phyloP scores from a whole-genome alignment of 179 eudicot species.

The Beta macrorhiza region DNA sequence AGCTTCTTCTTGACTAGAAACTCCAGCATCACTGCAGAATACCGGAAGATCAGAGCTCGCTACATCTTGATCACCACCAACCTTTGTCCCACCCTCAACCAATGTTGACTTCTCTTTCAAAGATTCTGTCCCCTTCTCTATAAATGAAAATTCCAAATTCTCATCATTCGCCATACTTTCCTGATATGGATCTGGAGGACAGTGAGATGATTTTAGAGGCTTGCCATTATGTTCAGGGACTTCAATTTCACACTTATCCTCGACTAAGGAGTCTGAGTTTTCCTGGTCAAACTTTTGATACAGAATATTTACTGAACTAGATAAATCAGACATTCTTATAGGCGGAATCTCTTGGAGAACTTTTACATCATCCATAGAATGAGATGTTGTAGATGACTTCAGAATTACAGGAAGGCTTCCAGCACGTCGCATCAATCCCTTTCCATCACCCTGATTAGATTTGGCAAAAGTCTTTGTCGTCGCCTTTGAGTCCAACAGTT shows the following conservation, averaged over 20 bases:
- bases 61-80: slow-evolving; percentile 28
- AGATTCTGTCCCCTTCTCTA: slow-evolving; percentile 44
- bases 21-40: slow-evolving; percentile 14
- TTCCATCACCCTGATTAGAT: slow-evolving; percentile 36
- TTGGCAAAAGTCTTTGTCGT: slow-evolving; percentile 22
- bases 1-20: slow-evolving; percentile 20
- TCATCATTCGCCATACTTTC: slow-evolving; percentile 37
- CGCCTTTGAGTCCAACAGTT: slow-evolving; percentile 37
- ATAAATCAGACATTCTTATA: slow-evolving; percentile 46
- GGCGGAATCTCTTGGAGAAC: slow-evolving; percentile 86
- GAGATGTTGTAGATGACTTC: slow-evolving; percentile 40
- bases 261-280: slow-evolving; percentile 35
- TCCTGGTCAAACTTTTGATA: slow-evolving; percentile 76
- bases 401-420: slow-evolving; percentile 53
- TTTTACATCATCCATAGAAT: slow-evolving; percentile 54
- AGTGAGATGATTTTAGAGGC: slow-evolving; percentile 26
- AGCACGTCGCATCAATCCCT: slow-evolving; percentile 37
- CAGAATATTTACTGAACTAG: slow-evolving; percentile 49
- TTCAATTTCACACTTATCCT: slow-evolving; percentile 41
- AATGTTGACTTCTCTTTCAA: slow-evolving; percentile 32
- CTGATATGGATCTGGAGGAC: slow-evolving; percentile 30
- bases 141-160: slow-evolving; percentile 42
- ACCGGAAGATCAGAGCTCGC: slow-evolving; percentile 26
- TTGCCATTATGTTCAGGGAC: slow-evolving; percentile 31
- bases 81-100: slow-evolving; percentile 28